A percentile compares a stretch with the other conserved stretches of the same genome.
These are phyloP conservation scores for Fusarium cyanostomum DNA, from an alignment of 2,329 filamentous ascomycete genomes.

Conservation along the genomic window DNA sequence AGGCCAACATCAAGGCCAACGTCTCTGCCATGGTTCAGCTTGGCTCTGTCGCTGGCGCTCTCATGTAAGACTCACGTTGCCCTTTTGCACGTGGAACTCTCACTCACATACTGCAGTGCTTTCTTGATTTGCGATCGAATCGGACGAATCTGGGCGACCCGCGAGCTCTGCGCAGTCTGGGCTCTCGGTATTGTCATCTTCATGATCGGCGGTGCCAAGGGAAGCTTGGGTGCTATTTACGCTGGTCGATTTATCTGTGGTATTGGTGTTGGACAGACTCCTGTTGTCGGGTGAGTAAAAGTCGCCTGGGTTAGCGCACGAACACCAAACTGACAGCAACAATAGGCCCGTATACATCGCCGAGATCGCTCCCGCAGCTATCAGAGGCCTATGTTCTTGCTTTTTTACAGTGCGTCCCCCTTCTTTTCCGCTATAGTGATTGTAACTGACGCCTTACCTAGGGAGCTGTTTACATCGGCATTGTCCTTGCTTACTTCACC, in stretches of 20 bases:
- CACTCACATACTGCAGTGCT: slow-evolving; percentile 52
- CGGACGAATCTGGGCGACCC: slow-evolving; percentile 70
- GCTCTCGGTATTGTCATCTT: slow-evolving; percentile 67
- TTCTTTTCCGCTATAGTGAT: fast-evolving
- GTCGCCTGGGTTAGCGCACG: not conserved
- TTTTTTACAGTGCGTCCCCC: slow-evolving; percentile 49
- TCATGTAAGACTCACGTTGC: slow-evolving; percentile 54
- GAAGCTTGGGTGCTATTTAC: slow-evolving; percentile 66
- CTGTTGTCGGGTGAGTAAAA: slow-evolving; percentile 63
- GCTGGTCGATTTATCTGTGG: slow-evolving; percentile 74
- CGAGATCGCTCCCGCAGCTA: slow-evolving; percentile 73
- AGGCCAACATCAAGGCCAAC: slow-evolving; percentile 77
- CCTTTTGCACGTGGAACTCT: not conserved
- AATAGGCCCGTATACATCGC: slow-evolving; percentile 72
- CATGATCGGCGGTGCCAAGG: slow-evolving; percentile 61
- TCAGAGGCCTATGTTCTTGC: slow-evolving; percentile 77
- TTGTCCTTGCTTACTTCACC: slow-evolving; percentile 82
- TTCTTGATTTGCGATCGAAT: slow-evolving; percentile 68
- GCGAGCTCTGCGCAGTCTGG: slow-evolving; percentile 66
- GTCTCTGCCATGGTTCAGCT: slow-evolving; percentile 86
- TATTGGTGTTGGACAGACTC: slow-evolving; percentile 72
- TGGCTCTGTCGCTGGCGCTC: slow-evolving; percentile 75
- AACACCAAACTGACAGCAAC: not conserved
- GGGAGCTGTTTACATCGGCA: slow-evolving; percentile 74
- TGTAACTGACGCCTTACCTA: too few relatives aligned